These are phyloP conservation scores for Mortierella antarctica DNA, from an alignment of 192 early-diverging fungal genomes.

Conservation along the genomic window DNA sequence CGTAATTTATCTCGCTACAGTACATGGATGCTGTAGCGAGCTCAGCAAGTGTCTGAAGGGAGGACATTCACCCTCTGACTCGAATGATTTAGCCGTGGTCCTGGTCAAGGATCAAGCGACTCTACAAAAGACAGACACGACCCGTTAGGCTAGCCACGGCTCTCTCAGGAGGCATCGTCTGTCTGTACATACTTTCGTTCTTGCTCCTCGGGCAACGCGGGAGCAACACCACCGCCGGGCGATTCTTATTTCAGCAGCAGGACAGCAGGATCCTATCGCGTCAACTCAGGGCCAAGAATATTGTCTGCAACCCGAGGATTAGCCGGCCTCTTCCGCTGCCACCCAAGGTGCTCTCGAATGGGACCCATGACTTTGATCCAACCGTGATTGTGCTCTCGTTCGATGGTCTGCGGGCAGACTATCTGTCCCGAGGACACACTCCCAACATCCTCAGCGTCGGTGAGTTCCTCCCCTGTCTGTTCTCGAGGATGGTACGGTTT, in stretches of 20 bases:
- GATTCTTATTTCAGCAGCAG: background rate
- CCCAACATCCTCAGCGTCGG: constrained; percentile 71
- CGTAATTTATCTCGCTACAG: background rate
- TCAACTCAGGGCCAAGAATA: constrained; percentile 12
- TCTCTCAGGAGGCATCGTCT: constrained; percentile 15
- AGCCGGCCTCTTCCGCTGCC: constrained; percentile 8
- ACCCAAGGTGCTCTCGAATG: constrained; percentile 58
- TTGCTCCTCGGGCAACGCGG: background rate
- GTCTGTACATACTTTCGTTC: constrained; percentile 13
- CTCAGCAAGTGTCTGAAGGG: background rate
- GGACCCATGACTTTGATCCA: constrained; percentile 71
- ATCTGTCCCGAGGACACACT: constrained; percentile 78
- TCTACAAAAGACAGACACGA: constrained; percentile 13
- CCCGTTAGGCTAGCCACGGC: background rate
- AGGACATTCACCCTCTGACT: background rate
- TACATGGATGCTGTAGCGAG: background rate
- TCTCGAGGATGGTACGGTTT: background rate
- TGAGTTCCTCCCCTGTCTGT: constrained; percentile 39
- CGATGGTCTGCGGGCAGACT: constrained; percentile 90
- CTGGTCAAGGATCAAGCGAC: constrained; percentile 14
- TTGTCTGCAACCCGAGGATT: constrained; percentile 22
- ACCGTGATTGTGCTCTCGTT: constrained; percentile 87
- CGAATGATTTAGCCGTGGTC: constrained; percentile 24
- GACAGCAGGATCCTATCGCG: constrained; percentile 1
- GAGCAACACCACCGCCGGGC: background rate